phyloP scores from a whole-genome alignment of 495 filamentous ascomycete species.

The Tuber aestivum region DNA sequence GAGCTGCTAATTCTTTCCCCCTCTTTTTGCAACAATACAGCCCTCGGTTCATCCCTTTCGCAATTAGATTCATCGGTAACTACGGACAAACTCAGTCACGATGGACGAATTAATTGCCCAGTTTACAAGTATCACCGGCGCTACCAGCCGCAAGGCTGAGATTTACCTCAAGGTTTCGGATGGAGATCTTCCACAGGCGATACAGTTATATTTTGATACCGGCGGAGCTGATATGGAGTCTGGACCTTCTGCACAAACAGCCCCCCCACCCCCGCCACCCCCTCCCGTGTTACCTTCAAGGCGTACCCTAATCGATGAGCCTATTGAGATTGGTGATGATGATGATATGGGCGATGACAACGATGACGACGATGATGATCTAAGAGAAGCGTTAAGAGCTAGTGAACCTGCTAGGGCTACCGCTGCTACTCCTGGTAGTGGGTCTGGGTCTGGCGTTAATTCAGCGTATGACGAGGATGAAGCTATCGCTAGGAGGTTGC shows the following conservation, averaged over 20 bases:
- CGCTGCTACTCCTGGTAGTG: slow-evolving; percentile 3
- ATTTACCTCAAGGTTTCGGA: slow-evolving; percentile 77
- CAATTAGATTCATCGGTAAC: not conserved
- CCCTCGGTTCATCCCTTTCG: not conserved
- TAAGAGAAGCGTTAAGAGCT: slow-evolving; percentile 42
- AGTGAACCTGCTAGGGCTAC: slow-evolving; percentile 41
- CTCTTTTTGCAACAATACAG: not conserved
- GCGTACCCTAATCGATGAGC: not conserved
- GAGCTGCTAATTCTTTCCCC: not conserved
- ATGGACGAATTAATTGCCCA: slow-evolving; percentile 60
- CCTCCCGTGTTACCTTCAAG: slow-evolving; percentile 22
- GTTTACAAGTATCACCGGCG: slow-evolving; percentile 66
- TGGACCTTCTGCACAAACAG: slow-evolving; percentile 44
- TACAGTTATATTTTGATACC: slow-evolving; percentile 83
- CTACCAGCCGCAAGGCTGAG: slow-evolving; percentile 49
- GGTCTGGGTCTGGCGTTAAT: slow-evolving; percentile 13
- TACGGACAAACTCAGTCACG: slow-evolving; percentile 10
- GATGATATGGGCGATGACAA: slow-evolving; percentile 35
- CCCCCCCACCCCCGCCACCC: slow-evolving; percentile 44
- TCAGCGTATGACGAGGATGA: slow-evolving; percentile 72
- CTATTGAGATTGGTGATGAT: slow-evolving; percentile 33
- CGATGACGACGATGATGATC: slow-evolving; percentile 43
- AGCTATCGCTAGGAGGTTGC: slow-evolving; percentile 81
- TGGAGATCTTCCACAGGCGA: slow-evolving; percentile 72
- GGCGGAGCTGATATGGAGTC: slow-evolving; percentile 56